Evolutionary conservation across 805 yeast genomes (phyloP), one percentile per base, ranked within the genome.

Genomic region (Candida insectorum): DNA sequence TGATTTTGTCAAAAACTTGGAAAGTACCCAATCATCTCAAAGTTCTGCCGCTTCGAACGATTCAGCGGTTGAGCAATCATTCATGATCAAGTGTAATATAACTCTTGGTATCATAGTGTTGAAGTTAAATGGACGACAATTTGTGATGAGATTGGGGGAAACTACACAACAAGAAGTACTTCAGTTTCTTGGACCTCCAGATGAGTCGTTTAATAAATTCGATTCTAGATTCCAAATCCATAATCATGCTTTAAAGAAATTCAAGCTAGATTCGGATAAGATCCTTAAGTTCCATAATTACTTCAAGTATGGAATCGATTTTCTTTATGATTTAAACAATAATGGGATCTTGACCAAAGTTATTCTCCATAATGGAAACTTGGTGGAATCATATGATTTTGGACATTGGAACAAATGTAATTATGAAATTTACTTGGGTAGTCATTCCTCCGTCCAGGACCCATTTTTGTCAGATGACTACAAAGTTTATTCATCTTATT

Each of bases 141-240:
- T 25, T 23, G 4, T 17, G 7, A 34, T 69, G 3, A 28, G 39
- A 4, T 50, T 77, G 3, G 76, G 77, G 0, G 27, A 47, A 20
- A 68, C 78, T 2, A 55, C 72, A 1, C 75, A 76, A 54, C 78
- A 73, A 41, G 72, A 69, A 15, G 53, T 75, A 0, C 42, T 77
- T 6, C 52, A 58, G 13, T 45, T 56, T 0, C 51, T 78, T 14
- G 84, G 84, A 0, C 77, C 80, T 2, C 83, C 85, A 0, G 75
- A 74, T 29, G 79, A 72, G 28, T 61, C 59, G 4, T 65, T 75
- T 39, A 54, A 61, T 39, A 71, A 71, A 40, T 60, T 62, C 31
- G 76, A 70, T 40, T 60, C 66, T 2, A 52, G 75, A 40, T 51
- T 65, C 11, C 49, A 54, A 39, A 73, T 65, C 22, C 75, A 63